Evolutionary conservation across 371 early-diverging fungal genomes (phyloP), one percentile per base, ranked within the genome.

Genomic region (Apophysomyces variabilis): DNA sequence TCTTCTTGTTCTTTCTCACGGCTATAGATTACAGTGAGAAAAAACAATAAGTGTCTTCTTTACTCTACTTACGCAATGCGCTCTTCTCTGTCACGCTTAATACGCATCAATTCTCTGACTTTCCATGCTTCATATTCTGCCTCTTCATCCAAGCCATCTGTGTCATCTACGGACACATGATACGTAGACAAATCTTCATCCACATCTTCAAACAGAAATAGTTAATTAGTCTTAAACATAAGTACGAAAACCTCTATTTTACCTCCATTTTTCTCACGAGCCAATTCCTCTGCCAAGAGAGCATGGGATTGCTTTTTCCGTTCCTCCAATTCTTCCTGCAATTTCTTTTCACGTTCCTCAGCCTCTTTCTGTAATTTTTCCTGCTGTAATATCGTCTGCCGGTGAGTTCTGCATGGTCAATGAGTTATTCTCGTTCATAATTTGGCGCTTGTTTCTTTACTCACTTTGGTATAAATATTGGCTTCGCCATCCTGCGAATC

Each of bases 101-200:
- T 90, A 67, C 98, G 89, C 43, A 71, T 84, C 60, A 96, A 77
- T 72, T 98, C 97, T 65, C 98, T 91, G n/a, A 93, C 78, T 72
- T 91, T 94, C 98, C 98, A 98, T 0, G 89, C 89, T 57, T 90
- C 91, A 73, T 87, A 92, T 73, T 98, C 98, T 5, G 89, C 95
- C 38, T 90, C 91, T 62, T 91, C 90, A 67, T 96, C 91, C 9
- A 92, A 43, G 18, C 88, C 92, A 77, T 98, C 98, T 0, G 95
- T 95, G 79, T 98, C 98, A 74, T 96, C 97, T 0, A 95, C 88
- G 38, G 85, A 87, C 6, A 68, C 67, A 44, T 76, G 72, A 38
- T 71, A 65, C 9, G 65, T 65, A 11, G 66, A 66, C 11, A 67
- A 9, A 37, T 79, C 77, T 60, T 76, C 74, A 7, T 75, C 71